Evolutionary conservation across 2,329 filamentous ascomycete species (phyloP).

Genomic region (Fusarium mundagurra): DNA sequence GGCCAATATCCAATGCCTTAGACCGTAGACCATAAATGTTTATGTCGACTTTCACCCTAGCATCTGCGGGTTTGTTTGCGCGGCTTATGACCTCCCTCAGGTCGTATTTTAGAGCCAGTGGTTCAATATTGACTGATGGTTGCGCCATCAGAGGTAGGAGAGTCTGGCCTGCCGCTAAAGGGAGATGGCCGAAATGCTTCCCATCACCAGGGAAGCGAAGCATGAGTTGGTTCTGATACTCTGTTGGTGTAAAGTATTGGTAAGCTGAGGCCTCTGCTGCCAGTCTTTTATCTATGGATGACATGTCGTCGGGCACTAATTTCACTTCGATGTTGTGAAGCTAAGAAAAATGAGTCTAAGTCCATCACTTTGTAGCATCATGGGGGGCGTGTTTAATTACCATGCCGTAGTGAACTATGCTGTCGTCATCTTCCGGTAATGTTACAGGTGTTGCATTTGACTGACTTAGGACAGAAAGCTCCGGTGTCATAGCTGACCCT

Average conservation of each 20-base stretch:
- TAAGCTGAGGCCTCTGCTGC: not conserved
- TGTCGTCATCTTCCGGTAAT: not conserved
- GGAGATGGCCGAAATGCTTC: not conserved
- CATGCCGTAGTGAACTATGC: constrained; percentile 1
- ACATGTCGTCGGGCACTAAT: constrained; percentile 1
- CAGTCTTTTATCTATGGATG: not conserved
- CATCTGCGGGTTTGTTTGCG: not conserved
- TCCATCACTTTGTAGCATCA: not conserved
- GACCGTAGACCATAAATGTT: not conserved
- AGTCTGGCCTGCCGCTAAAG: not conserved
- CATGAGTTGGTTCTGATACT: constrained; percentile 5
- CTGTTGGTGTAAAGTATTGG: not conserved
- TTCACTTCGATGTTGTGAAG: constrained; percentile 18
- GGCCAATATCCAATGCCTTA: rapidly evolving
- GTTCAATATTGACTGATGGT: not conserved
- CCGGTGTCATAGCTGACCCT: not conserved
- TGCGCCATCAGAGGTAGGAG: not conserved
- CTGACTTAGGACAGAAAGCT: not conserved
- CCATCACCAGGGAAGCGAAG: not conserved
- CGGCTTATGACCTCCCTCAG: constrained; percentile 1
- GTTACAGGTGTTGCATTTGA: not conserved
- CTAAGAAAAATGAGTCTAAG: not conserved
- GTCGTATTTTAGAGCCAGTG: not conserved
- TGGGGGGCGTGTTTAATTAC: not conserved
- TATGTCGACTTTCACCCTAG: constrained; percentile 4